Percentiles rank a stretch among this genome's conserved stretches.
Conservation (phyloP, 495 filamentous ascomycete genomes). For the Bacidia rubella region DNA sequence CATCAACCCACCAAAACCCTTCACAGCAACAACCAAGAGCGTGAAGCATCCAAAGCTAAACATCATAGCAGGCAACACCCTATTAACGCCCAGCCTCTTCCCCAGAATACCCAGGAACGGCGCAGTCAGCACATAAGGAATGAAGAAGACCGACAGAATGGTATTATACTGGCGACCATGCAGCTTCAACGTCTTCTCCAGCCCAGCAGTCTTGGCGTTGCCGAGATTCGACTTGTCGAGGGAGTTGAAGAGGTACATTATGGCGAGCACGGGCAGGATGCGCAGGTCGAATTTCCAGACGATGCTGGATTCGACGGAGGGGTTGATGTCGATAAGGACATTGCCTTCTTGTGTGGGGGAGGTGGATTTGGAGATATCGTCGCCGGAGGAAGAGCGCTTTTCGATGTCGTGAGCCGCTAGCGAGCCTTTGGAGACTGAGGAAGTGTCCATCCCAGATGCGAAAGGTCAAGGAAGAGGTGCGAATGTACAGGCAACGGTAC, state of each 20-base stretch:
- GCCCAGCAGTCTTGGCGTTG: conserved; percentile 56
- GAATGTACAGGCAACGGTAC: too few relatives aligned
- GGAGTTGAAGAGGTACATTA: conserved; percentile 54
- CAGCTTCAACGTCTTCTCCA: conserved; percentile 41
- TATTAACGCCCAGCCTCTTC: conserved; percentile 50
- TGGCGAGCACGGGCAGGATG: conserved; percentile 46
- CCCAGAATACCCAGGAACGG: conserved; percentile 53
- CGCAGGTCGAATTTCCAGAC: conserved; percentile 52
- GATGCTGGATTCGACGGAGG: conserved; percentile 13
- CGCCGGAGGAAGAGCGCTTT: too few relatives aligned
- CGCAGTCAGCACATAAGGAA: conserved; percentile 62
- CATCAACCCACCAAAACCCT: conserved; percentile 55
- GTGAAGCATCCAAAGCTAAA: conserved; percentile 50
- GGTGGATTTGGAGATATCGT: too few relatives aligned
- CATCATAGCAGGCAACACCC: conserved; percentile 57
- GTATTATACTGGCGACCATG: conserved; percentile 54
- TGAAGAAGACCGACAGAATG: conserved; percentile 58
- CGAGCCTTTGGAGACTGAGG: too few relatives aligned
- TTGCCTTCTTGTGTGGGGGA: too few relatives aligned
- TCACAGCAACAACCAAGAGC: conserved; percentile 37
- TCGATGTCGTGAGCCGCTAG: too few relatives aligned
- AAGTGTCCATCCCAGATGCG: too few relatives aligned
- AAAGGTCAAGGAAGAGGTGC: too few relatives aligned
- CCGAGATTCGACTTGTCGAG: conserved; percentile 57
- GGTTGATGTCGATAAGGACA: not conserved